These are phyloP conservation scores for Rhodotorula babjevae DNA, from an alignment of 768 basidiomycete genomes.

Conservation along the genomic window DNA sequence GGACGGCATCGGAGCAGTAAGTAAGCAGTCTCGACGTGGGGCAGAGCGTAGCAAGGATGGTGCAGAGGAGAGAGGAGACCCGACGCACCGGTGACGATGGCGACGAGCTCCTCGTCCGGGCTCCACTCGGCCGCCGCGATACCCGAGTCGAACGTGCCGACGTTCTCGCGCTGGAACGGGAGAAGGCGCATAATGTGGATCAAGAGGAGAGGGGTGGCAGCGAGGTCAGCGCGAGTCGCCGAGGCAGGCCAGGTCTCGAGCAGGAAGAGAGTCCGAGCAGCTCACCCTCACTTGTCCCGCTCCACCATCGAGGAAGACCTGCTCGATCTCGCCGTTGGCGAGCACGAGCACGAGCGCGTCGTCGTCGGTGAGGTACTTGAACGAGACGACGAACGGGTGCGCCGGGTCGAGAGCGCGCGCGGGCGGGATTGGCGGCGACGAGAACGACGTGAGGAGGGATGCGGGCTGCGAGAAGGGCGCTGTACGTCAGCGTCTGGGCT, in stretches of 20 bases:
- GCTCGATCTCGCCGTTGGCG: conserved; percentile 75
- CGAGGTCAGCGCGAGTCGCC: neutral
- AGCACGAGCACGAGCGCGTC: conserved; percentile 63
- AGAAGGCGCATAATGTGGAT: no score
- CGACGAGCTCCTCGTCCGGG: conserved; percentile 83
- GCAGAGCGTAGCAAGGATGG: no score
- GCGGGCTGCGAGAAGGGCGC: neutral
- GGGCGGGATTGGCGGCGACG: neutral
- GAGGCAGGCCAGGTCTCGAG: no score
- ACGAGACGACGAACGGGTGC: conserved; percentile 51
- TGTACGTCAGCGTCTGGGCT: no score
- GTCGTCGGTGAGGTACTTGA: conserved; percentile 69
- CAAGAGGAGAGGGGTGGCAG: neutral
- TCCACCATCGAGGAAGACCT: conserved; percentile 49
- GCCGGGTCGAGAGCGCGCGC: neutral
- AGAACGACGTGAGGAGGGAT: conserved; percentile 12
- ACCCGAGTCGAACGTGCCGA: conserved; percentile 80
- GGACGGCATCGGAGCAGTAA: no score
- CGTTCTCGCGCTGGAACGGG: conserved; percentile 61
- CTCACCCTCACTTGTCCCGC: conserved; percentile 44
- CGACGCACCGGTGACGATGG: conserved; percentile 66
- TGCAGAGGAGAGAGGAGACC: neutral
- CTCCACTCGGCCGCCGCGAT: conserved; percentile 81
- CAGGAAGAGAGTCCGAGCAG: neutral
- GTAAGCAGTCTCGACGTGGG: no score